phyloP scores from a whole-genome alignment of 345 rosid species.

The Euphorbia peplus region DNA sequence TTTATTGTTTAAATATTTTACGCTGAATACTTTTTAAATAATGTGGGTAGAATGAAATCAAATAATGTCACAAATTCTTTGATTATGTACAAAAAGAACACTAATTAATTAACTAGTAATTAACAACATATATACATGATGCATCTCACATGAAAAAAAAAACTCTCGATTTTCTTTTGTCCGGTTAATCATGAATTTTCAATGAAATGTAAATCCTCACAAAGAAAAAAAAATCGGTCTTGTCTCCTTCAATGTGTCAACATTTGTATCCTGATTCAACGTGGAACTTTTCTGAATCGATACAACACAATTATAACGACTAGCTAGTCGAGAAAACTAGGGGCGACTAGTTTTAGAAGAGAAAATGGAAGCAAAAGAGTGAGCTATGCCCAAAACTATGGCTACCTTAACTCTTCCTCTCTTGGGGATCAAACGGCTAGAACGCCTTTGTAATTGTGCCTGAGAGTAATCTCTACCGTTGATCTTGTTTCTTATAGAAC shows the following conservation, averaged over 20 bases:
- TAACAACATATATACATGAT: not conserved
- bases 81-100: not conserved
- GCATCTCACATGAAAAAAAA: not conserved
- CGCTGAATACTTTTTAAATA: too few relatives aligned
- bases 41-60: too few relatives aligned
- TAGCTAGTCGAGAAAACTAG: not conserved
- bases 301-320: too few relatives aligned
- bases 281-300: too few relatives aligned
- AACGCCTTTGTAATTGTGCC: conserved; percentile 1
- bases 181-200: too few relatives aligned
- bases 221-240: too few relatives aligned
- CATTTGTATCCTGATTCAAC: too few relatives aligned
- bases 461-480: not conserved
- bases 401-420: conserved; percentile 49
- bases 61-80: too few relatives aligned
- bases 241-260: too few relatives aligned
- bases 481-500: conserved; percentile 16
- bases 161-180: not conserved
- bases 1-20: too few relatives aligned
- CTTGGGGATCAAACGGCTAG: conserved; percentile 40
- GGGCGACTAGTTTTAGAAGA: conserved; percentile 9
- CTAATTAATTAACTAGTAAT: not conserved
- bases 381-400: conserved; percentile 45
- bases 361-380: conserved; percentile 45
- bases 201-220: too few relatives aligned